Evolutionary conservation across 257 asterid genomes (phyloP).

Genomic region (Capsicum rhomboideum): DNA sequence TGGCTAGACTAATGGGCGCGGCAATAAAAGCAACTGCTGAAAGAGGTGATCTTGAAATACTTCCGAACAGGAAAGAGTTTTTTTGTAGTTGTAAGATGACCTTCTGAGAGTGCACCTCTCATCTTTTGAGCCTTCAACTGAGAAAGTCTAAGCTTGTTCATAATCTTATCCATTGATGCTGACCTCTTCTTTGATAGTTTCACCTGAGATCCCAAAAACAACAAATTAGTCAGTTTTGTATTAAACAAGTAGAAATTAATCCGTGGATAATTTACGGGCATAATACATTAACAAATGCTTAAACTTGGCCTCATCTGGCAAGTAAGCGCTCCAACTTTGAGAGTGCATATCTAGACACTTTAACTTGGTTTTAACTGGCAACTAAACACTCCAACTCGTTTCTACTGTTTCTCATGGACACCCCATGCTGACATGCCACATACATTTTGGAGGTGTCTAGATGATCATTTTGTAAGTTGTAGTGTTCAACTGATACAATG

Average conservation of each 20-base stretch:
- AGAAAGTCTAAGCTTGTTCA: slow-evolving; percentile 36
- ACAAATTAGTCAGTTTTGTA: background rate
- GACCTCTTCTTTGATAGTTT: slow-evolving; percentile 55
- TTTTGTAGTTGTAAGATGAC: slow-evolving; percentile 4
- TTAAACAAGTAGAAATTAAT: background rate
- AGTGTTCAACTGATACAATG: too few relatives aligned
- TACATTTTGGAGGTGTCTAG: too few relatives aligned
- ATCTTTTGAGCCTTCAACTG: slow-evolving; percentile 41
- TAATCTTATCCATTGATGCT: slow-evolving; percentile 48
- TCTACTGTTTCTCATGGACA: too few relatives aligned
- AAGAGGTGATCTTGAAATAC: slow-evolving; percentile 19
- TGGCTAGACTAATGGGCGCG: background rate
- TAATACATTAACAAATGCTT: too few relatives aligned
- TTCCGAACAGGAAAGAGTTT: slow-evolving; percentile 15
- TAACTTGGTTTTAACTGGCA: too few relatives aligned
- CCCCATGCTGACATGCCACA: too few relatives aligned
- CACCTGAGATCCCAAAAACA: slow-evolving; percentile 27
- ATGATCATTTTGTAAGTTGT: too few relatives aligned
- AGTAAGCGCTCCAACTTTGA: too few relatives aligned
- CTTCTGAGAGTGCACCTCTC: slow-evolving; percentile 27
- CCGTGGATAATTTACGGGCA: background rate
- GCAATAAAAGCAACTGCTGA: slow-evolving; percentile 32
- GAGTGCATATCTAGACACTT: too few relatives aligned
- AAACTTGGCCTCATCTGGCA: too few relatives aligned
- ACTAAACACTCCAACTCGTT: too few relatives aligned